These are phyloP conservation scores for Mimosa bimucronata DNA, from an alignment of 306 rosid species.

Conservation along the genomic window DNA sequence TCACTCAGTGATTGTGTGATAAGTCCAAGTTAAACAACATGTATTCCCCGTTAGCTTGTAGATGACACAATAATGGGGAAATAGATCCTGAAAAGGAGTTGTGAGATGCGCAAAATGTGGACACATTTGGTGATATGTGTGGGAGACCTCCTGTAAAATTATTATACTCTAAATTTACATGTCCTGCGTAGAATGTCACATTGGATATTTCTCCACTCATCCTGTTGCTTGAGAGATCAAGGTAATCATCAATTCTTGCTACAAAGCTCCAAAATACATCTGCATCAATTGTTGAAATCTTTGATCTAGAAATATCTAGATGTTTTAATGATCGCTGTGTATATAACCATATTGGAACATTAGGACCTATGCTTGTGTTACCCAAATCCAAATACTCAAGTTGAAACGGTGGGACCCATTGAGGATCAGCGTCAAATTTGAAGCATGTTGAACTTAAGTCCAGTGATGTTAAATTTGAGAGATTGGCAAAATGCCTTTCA, in stretches of 20 bases:
- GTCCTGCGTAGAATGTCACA: neutral
- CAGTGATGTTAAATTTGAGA: neutral
- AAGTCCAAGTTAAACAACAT: slow-evolving; percentile 1
- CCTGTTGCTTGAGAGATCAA: neutral
- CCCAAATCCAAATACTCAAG: too few relatives aligned
- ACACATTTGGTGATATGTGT: slow-evolving; percentile 20
- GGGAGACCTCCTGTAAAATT: slow-evolving; percentile 27
- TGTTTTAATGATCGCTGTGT: neutral
- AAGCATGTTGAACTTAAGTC: neutral
- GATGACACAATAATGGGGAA: neutral
- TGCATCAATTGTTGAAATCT: neutral
- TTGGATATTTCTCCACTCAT: slow-evolving; percentile 18
- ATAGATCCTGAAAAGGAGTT: slow-evolving; percentile 12
- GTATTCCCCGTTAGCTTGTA: neutral
- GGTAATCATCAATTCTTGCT: neutral
- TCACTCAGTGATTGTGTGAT: slow-evolving; percentile 5
- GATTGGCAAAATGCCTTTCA: neutral
- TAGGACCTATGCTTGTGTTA: neutral
- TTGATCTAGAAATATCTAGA: neutral
- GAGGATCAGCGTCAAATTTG: neutral
- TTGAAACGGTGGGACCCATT: neutral
- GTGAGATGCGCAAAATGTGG: neutral
- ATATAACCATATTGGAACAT: neutral
- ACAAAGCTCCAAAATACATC: neutral
- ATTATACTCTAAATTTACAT: neutral